Base-by-base conservation (phyloP, 441 rosid genomes). In the Mallotus japonicus region DNA sequence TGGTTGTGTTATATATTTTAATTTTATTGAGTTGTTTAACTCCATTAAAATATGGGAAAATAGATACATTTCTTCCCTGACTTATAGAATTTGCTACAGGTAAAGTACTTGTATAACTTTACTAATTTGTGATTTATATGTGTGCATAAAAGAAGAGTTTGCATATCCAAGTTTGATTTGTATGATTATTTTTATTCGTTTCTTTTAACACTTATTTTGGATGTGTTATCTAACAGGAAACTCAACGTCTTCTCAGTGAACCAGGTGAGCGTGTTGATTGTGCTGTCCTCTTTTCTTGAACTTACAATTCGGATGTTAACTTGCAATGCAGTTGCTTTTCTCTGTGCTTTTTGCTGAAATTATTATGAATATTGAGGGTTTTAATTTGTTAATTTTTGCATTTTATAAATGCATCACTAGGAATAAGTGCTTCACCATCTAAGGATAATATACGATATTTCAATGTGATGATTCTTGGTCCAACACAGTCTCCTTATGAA, bases 391-490 rank as follows among this genome's bases (percentile, higher is more conserved):
- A 58, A 19, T 16, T 69, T 50, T 70, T 37, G n/a, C 40, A 55
- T 44, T 71, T 72, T 19, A 20, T 66, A 62, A 40, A 59, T 57
- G 69, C 85, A 95, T 98, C 98, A 16, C 99, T 97, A 0, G 97
- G 97, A 78, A 95, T 95, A 50, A 95, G 99, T 72, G 98, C 99
- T 51, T 95, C 98, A 5, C 99, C 98, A 7, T 95, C 98, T 0
- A 98, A 95, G 83, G 99, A 95, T 59, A 95, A 95, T 70, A 93
- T 95, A 98, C 85, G 98, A 0, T 91, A 92, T 75, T 95, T 95
- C 74, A 95, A 95, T 83, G 98, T 92, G 65, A 95, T 95, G 99
- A 89, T 95, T 76, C 99, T 92, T 79, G 99, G 99, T 57, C 99
- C 99, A 37, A 81, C 98, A 16, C 99, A 95, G 76, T 95, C 99